Evolutionary conservation across 306 rosid genomes (phyloP).

Genomic region (Trichosanthes cucumerina): DNA sequence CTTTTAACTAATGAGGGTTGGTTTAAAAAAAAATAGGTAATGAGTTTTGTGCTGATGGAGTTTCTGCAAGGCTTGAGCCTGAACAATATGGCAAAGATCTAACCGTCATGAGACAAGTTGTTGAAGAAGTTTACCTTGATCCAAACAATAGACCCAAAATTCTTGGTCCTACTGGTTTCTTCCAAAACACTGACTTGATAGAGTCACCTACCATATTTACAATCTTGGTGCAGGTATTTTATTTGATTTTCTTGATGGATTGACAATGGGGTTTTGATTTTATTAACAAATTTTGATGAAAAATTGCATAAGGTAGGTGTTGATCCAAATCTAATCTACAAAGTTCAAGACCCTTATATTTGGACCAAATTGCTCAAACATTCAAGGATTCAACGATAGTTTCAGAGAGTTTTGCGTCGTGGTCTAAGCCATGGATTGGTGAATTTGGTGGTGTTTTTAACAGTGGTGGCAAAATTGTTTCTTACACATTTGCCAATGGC

Average conservation of each 20-base stretch:
- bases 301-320: conserved; percentile 28
- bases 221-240: conserved; percentile 70
- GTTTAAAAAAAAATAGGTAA: conserved; percentile 26
- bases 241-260: too few relatives aligned
- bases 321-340: conserved; percentile 33
- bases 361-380: conserved; percentile 33
- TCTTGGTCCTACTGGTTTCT: conserved; percentile 58
- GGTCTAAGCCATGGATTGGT: conserved; percentile 58
- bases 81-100: conserved; percentile 48
- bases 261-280: not conserved
- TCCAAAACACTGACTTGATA: conserved; percentile 30
- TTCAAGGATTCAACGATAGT: conserved; percentile 19
- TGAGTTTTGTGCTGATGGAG: conserved; percentile 39
- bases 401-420: conserved; percentile 19
- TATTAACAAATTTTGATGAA: too few relatives aligned
- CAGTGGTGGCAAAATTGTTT: conserved; percentile 56
- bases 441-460: conserved; percentile 72
- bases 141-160: conserved; percentile 38
- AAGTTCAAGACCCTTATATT: conserved; percentile 42
- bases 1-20: not conserved
- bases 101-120: conserved; percentile 18
- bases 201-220: conserved; percentile 56
- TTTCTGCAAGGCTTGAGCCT: conserved; percentile 32
- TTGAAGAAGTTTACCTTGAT: conserved; percentile 26
- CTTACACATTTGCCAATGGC: conserved; percentile 49